Percentiles rank a stretch among this genome's conserved stretches.
These are phyloP conservation scores for Aspergillus cavernicola DNA, from an alignment of 495 filamentous ascomycete genomes.

Conservation along the genomic window DNA sequence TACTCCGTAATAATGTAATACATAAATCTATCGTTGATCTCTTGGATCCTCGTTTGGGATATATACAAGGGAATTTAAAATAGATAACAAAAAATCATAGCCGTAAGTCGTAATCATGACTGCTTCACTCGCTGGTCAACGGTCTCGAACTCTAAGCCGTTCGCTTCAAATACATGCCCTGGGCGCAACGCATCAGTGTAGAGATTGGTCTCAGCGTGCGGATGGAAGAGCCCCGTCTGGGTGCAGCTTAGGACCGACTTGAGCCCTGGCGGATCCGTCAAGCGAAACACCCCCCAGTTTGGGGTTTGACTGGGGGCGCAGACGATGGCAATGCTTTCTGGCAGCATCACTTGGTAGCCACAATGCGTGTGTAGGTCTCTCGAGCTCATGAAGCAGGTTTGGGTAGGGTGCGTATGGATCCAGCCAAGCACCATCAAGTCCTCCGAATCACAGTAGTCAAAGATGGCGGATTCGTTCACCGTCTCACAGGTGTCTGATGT, in stretches of 20 bases:
- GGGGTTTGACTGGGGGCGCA: slow-evolving; percentile 81
- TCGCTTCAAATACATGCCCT: slow-evolving; percentile 82
- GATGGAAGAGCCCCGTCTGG: slow-evolving; percentile 78
- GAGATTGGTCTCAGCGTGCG: slow-evolving; percentile 64
- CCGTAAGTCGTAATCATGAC: not conserved
- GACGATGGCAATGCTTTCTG: slow-evolving; percentile 94
- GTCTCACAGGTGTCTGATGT: slow-evolving; percentile 94
- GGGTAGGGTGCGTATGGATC: slow-evolving; percentile 96
- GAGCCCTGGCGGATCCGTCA: slow-evolving; percentile 90
- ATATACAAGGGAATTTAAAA: no score
- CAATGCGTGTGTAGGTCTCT: slow-evolving; percentile 89
- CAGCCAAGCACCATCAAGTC: slow-evolving; percentile 89
- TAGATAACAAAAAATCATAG: no score
- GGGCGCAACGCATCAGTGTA: slow-evolving; percentile 81
- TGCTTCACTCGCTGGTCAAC: slow-evolving; percentile 66
- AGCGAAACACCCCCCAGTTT: slow-evolving; percentile 86
- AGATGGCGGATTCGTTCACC: slow-evolving; percentile 73
- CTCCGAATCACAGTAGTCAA: slow-evolving; percentile 82
- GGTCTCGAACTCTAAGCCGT: slow-evolving; percentile 69
- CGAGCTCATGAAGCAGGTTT: slow-evolving; percentile 97
- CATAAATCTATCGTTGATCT: no score
- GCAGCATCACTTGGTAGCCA: slow-evolving; percentile 90
- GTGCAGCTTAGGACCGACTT: slow-evolving; percentile 72
- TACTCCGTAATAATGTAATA: no score
- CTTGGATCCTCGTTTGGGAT: no score